A percentile compares a stretch with the other conserved stretches of the same genome.
These are phyloP conservation scores for Colletotrichum gloeosporioides DNA, from an alignment of 2,329 filamentous ascomycete genomes.

Conservation along the genomic window DNA sequence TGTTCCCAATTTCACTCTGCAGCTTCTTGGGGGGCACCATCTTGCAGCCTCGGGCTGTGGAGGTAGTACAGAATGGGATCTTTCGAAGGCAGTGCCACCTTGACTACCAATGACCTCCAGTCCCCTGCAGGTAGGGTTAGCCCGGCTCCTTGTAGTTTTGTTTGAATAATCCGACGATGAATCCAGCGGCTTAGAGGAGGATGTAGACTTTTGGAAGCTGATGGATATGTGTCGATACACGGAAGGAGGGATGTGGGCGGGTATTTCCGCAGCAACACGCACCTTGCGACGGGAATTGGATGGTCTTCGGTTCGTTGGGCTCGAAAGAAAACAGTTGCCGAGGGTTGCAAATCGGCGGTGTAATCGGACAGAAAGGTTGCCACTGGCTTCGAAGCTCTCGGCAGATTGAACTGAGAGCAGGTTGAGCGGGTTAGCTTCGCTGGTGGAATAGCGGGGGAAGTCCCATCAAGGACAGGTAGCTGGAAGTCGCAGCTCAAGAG, in stretches of 20 bases:
- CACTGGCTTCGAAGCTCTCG: neutral
- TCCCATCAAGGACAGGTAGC: constrained; percentile 17
- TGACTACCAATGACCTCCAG: constrained; percentile 9
- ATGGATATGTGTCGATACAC: neutral
- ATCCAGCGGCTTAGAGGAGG: neutral
- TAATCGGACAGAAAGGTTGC: neutral
- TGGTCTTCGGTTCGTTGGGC: neutral
- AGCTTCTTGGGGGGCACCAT: constrained; percentile 21
- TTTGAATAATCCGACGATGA: neutral
- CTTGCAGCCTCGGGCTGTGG: constrained; percentile 1
- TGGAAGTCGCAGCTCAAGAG: neutral
- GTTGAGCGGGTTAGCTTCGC: constrained; percentile 14
- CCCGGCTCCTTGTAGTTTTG: neutral
- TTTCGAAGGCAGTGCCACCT: constrained; percentile 17
- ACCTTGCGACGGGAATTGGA: constrained; percentile 21
- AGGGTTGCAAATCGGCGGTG: neutral
- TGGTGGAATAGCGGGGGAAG: constrained; percentile 9
- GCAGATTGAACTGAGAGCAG: neutral
- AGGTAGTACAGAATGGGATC: constrained; percentile 9
- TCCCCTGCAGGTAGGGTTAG: constrained; percentile 11
- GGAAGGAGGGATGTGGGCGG: neutral
- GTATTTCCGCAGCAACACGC: neutral
- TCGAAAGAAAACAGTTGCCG: constrained; percentile 3
- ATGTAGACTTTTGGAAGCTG: neutral
- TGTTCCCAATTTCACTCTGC: constrained; percentile 17